phyloP scores from a whole-genome alignment of 306 rosid species.

The Quercus berberidifolia region DNA sequence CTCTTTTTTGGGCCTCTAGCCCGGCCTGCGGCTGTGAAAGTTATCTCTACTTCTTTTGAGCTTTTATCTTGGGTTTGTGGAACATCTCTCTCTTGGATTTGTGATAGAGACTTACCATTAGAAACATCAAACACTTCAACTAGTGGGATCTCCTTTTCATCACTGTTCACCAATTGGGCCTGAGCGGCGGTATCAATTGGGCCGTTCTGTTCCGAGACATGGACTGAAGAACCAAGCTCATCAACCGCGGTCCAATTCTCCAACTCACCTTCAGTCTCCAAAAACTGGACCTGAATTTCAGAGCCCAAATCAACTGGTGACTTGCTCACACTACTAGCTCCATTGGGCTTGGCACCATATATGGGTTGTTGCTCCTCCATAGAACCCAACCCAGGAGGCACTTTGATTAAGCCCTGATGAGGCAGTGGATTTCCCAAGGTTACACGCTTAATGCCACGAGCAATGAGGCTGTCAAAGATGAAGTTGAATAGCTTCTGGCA shows the following conservation, averaged over 20 bases:
- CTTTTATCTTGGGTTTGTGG: not conserved
- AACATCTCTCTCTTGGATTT: not conserved
- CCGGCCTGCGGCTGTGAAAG: too few relatives aligned
- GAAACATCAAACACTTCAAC: not conserved
- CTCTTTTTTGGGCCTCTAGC: not conserved
- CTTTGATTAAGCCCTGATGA: not conserved
- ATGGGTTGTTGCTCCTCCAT: conserved; percentile 5
- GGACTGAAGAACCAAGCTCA: not conserved
- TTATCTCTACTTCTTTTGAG: not conserved
- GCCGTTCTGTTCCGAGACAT: not conserved
- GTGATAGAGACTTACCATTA: not conserved
- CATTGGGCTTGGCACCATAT: not conserved
- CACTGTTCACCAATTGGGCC: not conserved
- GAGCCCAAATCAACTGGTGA: not conserved
- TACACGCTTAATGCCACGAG: conserved; percentile 8
- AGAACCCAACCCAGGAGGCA: not conserved
- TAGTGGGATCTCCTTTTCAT: not conserved
- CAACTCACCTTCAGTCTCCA: not conserved
- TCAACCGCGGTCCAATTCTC: conserved; percentile 5
- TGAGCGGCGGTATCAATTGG: not conserved
- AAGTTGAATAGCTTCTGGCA: conserved; percentile 25
- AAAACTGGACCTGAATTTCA: conserved; percentile 13
- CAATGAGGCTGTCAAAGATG: conserved; percentile 17
- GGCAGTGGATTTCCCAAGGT: not conserved
- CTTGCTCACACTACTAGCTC: too few relatives aligned